Evolutionary conservation across 306 rosid species (phyloP).

Genomic region (Trichosanthes truncata): DNA sequence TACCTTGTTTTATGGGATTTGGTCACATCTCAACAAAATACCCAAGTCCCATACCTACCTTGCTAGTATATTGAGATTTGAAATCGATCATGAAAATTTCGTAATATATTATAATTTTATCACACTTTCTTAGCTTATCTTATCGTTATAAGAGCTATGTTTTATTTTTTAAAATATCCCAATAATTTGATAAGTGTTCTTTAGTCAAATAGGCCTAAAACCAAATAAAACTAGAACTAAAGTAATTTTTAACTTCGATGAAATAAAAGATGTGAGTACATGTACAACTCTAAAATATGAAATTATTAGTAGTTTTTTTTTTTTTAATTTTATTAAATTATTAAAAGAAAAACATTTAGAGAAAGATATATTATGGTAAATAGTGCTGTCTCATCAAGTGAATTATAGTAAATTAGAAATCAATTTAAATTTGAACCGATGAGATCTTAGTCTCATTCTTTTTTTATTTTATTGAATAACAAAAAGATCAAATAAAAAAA

Average conservation of each 20-base stretch:
- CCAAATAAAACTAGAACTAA: no score
- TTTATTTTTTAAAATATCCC: neutral
- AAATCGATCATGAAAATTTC: neutral
- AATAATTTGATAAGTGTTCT: no score
- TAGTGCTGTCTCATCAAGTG: neutral
- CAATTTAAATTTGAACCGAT: neutral
- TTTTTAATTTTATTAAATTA: no score
- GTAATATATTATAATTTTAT: neutral
- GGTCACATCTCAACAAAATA: conserved; percentile 2
- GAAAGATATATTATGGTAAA: neutral
- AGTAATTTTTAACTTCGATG: no score
- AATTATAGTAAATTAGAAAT: neutral
- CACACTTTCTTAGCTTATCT: neutral
- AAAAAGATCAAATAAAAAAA: neutral
- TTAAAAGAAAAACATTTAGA: no score
- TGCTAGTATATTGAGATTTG: neutral
- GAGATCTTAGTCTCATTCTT: neutral
- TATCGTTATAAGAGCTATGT: neutral
- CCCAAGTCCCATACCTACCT: neutral
- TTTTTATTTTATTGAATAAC: neutral
- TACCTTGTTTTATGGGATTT: conserved; percentile 8
- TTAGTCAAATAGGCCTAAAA: neutral
- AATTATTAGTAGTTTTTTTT: no score
- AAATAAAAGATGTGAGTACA: no score
- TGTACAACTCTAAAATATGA: neutral